A percentile compares a stretch with the other conserved stretches of the same genome.
Evolutionary conservation across 2,329 filamentous ascomycete genomes (phyloP).

Genomic region (Xylariaceae sp.): DNA sequence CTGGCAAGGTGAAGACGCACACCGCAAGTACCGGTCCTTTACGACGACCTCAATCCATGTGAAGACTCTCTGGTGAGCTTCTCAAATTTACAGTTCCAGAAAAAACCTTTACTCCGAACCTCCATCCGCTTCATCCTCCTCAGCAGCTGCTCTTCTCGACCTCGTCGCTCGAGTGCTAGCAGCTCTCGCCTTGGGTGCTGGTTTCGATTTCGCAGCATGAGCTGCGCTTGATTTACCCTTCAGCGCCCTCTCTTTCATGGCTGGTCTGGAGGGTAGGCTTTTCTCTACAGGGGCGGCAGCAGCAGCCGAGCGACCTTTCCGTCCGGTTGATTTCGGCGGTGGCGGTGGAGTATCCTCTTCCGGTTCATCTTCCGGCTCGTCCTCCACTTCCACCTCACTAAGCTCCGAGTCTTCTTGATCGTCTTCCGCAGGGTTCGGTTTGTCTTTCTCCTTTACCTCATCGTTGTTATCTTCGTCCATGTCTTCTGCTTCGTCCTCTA

Average conservation of each 20-base stretch:
- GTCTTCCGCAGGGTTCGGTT: conserved; percentile 12
- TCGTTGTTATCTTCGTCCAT: conserved; percentile 30
- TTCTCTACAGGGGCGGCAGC: conserved; percentile 32
- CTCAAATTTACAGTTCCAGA: not conserved
- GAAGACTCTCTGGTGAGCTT: no score
- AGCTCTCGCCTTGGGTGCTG: conserved; percentile 32
- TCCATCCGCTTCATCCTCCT: conserved; percentile 29
- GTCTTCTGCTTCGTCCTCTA: conserved; percentile 34
- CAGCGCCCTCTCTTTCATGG: conserved; percentile 31
- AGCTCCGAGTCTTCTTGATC: conserved; percentile 31
- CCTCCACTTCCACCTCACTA: conserved; percentile 34
- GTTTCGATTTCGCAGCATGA: conserved; percentile 31
- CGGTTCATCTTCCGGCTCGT: conserved; percentile 12
- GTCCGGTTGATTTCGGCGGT: conserved; percentile 36
- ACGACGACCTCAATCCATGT: no score
- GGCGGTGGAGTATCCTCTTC: conserved; percentile 30
- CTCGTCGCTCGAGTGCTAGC: conserved; percentile 39
- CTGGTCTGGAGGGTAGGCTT: conserved; percentile 37
- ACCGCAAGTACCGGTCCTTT: no score
- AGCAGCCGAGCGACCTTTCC: conserved; percentile 35
- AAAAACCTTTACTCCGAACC: conserved; percentile 27
- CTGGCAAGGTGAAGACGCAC: no score
- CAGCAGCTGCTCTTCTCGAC: conserved; percentile 31
- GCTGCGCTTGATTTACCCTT: conserved; percentile 35
- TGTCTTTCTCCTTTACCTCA: conserved; percentile 30